A percentile compares a stretch with the other conserved stretches of the same genome.
Evolutionary conservation across 768 basidiomycete species (phyloP).

Genomic region (Gautieria morchelliformis): DNA sequence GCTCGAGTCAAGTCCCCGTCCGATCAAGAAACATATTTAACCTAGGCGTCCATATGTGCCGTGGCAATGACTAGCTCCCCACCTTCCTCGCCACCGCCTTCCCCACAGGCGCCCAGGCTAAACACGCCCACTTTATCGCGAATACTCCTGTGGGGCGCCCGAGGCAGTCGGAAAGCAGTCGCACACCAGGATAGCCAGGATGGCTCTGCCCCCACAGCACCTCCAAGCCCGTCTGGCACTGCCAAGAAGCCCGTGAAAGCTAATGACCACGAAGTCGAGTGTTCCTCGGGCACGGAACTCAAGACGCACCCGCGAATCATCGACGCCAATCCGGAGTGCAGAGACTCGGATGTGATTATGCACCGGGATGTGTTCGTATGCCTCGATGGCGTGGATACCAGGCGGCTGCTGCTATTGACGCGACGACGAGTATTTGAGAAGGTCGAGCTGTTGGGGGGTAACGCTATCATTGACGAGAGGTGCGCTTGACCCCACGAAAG

Average conservation of each 20-base stretch:
- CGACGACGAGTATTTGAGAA: conserved; percentile 23
- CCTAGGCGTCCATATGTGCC: neutral
- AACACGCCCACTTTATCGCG: neutral
- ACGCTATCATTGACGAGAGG: conserved; percentile 28
- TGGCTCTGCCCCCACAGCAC: neutral
- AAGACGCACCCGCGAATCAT: conserved; percentile 2
- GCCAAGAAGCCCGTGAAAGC: neutral
- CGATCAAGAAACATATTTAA: neutral
- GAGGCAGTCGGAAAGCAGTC: neutral
- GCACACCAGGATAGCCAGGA: neutral
- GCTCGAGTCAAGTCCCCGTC: no score
- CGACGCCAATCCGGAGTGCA: conserved; percentile 3
- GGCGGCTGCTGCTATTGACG: conserved; percentile 24
- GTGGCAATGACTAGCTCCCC: neutral
- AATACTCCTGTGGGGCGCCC: neutral
- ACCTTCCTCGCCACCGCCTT: neutral
- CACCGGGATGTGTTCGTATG: conserved; percentile 27
- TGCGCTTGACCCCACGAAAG: conserved; percentile 13
- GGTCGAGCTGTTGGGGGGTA: conserved; percentile 27
- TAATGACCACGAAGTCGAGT: neutral
- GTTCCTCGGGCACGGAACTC: neutral
- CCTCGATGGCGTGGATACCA: conserved; percentile 27
- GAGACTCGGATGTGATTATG: neutral
- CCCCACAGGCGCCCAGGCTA: neutral
- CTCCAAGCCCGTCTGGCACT: neutral